Evolutionary conservation across 257 asterid species (phyloP).

Genomic region (Solanum chilense): DNA sequence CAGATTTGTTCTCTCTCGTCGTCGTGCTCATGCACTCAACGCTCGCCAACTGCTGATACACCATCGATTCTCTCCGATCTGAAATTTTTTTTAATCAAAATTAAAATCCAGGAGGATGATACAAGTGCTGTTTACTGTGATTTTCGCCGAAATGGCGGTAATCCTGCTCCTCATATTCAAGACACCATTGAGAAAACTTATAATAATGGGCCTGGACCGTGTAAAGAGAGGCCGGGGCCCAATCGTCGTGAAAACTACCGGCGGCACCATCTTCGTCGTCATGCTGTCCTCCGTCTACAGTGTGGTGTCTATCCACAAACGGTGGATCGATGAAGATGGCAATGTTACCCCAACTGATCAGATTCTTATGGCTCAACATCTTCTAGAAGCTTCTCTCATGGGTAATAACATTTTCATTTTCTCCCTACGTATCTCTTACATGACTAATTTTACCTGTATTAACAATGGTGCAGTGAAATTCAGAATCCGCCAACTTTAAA

Average conservation of each 20-base stretch:
- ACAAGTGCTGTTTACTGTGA: conserved; percentile 41
- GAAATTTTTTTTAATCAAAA: background rate
- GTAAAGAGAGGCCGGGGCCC: conserved; percentile 81
- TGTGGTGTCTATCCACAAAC: conserved; percentile 44
- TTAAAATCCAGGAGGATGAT: conserved; percentile 26
- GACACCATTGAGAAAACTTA: conserved; percentile 75
- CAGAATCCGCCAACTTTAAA: background rate
- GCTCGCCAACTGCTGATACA: background rate
- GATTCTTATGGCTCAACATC: conserved; percentile 52
- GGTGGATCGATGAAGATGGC: conserved; percentile 59
- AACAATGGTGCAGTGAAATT: background rate
- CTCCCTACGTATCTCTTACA: background rate
- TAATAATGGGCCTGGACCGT: conserved; percentile 65
- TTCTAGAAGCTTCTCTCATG: conserved; percentile 88
- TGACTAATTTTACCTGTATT: background rate
- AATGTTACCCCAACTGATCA: conserved; percentile 78
- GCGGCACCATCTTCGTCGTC: conserved; percentile 43
- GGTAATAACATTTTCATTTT: conserved; percentile 26
- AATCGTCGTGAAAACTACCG: conserved; percentile 48
- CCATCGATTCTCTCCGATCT: background rate
- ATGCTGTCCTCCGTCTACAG: conserved; percentile 55
- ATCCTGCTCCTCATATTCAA: conserved; percentile 72
- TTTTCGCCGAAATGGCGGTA: conserved; percentile 62
- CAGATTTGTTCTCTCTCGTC: background rate
- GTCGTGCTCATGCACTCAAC: background rate